phyloP scores from a whole-genome alignment of 1,284 basidiomycete species.

The Boletus semigastroideus region DNA sequence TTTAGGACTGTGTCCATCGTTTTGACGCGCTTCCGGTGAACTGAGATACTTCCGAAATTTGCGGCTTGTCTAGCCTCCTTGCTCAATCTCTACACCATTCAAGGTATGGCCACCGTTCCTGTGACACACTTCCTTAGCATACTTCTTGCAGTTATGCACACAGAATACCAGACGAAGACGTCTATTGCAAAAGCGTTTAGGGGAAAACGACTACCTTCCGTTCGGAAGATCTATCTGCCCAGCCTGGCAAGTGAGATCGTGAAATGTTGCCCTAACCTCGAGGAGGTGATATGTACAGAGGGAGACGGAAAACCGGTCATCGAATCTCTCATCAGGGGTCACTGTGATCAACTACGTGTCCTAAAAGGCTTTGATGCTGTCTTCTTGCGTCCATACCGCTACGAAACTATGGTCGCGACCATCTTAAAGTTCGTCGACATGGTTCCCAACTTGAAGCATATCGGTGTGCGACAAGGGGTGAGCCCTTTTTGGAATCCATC shows the following conservation, averaged over 20 bases:
- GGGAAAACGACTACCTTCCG: conserved; percentile 25
- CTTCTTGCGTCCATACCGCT: too few species aligned
- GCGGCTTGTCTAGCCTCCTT: conserved; percentile 31
- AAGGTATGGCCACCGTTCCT: conserved; percentile 10
- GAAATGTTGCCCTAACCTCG: not conserved
- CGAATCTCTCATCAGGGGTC: conserved; percentile 8
- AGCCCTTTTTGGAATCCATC: too few species aligned
- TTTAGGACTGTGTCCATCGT: conserved; percentile 22
- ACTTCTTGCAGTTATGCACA: conserved; percentile 2
- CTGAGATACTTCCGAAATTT: conserved; percentile 30
- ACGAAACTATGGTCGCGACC: too few species aligned
- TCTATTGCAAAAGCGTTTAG: conserved; percentile 29
- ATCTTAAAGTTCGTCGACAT: too few species aligned
- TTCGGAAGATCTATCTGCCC: conserved; percentile 30
- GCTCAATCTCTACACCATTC: conserved; percentile 36
- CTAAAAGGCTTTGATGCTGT: too few species aligned
- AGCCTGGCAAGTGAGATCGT: conserved; percentile 33
- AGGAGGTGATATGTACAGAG: not conserved
- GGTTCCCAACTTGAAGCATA: too few species aligned
- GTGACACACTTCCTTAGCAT: not conserved
- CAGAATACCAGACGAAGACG: conserved; percentile 23
- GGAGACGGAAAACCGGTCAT: conserved; percentile 1
- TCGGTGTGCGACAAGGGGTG: too few species aligned
- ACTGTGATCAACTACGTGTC: too few species aligned
- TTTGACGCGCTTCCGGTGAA: not conserved